Base-by-base conservation (phyloP, 441 rosid genomes). In the Populus tomentosa region DNA sequence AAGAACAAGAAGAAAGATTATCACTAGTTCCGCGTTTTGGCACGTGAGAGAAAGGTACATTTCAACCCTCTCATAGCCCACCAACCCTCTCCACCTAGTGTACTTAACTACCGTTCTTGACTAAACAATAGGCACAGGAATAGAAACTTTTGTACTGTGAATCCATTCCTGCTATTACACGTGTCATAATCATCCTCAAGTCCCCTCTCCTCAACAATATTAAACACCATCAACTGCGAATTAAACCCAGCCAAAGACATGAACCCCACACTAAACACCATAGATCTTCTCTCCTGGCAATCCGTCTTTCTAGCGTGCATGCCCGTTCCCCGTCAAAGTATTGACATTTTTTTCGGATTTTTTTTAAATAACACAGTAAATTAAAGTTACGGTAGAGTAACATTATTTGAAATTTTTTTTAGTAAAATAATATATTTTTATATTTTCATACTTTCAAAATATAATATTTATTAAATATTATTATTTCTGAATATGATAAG, bases 141-240 rank as follows among this genome's bases (percentile, higher is more conserved):
- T 5, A 35, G 6, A 35, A 35, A 6, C 30, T 35, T 35, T 35
- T 6, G 36, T 18, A 61, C 10, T n/a, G 20, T 38, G 74, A 46
- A 77, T 28, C 71, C 76, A 59, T 32, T 76, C 76, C 8, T 2
- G 3, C 14, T 5, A 6, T 63, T 75, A 79, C 83, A 79, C 79
- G 82, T 71, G 82, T 77, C 36, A 3, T 26, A 28, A 59, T 38
- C 65, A 68, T 33, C 71, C 71, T 69, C 75, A 26, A 13, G 72
- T 33, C 14, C 67, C 6, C 16, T 14, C 18, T 30, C 14, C 28
- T 10, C 13, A 10, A 5, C 10, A 20, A 35, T 36, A 36, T 20
- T 20, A 35, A 69, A 9, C 10, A 10, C 36, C 8, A 66, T 6
- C 8, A 66, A 28, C 3, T 20, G 23, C 21, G 21, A 69, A 69